These are phyloP conservation scores for Sindora glabra DNA, from an alignment of 306 rosid species.

Conservation along the genomic window DNA sequence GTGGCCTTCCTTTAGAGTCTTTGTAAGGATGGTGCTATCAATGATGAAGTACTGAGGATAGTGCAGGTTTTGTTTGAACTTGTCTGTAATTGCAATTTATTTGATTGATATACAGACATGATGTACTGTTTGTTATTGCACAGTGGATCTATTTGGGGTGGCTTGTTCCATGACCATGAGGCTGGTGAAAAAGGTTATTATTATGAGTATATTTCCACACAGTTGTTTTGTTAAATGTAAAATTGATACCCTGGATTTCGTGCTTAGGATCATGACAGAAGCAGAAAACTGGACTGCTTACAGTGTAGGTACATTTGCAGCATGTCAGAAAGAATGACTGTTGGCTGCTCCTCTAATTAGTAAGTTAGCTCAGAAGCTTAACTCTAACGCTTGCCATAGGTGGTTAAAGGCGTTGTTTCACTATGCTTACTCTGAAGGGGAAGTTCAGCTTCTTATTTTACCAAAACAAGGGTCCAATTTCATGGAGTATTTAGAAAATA, in stretches of 20 bases:
- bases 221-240: conserved; percentile 24
- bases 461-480: conserved; percentile 26
- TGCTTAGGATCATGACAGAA: conserved; percentile 28
- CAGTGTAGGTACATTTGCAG: conserved; percentile 34
- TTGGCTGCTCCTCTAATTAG: conserved; percentile 29
- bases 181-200: background rate
- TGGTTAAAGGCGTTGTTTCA: conserved; percentile 50
- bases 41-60: conserved; percentile 16
- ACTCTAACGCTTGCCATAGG: conserved; percentile 23
- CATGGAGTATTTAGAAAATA: conserved; percentile 22
- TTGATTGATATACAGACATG: conserved; percentile 30
- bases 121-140: conserved; percentile 39
- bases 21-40: conserved; percentile 17
- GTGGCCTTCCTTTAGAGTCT: conserved; percentile 34
- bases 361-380: conserved; percentile 23
- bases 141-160: conserved; percentile 33
- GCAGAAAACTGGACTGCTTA: conserved; percentile 42
- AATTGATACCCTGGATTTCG: conserved; percentile 15
- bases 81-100: conserved; percentile 37
- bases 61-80: conserved; percentile 37
- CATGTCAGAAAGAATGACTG: conserved; percentile 46
- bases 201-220: background rate
- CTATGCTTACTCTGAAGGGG: conserved; percentile 39
- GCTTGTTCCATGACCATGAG: conserved; percentile 20
- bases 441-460: conserved; percentile 21